These are phyloP conservation scores for Elasticomyces elasticus DNA, from an alignment of 495 filamentous ascomycete genomes.

Conservation along the genomic window DNA sequence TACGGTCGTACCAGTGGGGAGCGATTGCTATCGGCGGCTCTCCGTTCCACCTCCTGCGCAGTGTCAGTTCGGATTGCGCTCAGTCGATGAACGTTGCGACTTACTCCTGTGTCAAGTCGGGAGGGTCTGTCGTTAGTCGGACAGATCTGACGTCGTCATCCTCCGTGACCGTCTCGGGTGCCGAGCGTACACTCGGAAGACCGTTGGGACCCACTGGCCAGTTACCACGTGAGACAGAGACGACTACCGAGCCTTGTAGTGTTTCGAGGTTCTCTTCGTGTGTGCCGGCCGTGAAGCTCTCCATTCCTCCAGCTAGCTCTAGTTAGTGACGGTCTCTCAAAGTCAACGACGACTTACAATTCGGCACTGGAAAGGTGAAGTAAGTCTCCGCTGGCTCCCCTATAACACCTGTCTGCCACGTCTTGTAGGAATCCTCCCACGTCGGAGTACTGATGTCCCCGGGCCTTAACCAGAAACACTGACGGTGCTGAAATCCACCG, in stretches of 20 bases:
- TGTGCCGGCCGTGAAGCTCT: not conserved
- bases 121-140: not conserved
- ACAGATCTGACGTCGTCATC: not conserved
- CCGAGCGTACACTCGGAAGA: not conserved
- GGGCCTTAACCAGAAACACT: not conserved
- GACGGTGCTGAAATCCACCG: not conserved
- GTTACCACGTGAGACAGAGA: not conserved
- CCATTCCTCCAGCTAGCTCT: not conserved
- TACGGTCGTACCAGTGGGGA: not conserved
- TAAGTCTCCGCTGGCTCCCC: not conserved
- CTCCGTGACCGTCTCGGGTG: not conserved
- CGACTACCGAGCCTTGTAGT: not conserved
- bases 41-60: not conserved
- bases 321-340: not conserved
- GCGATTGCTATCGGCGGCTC: not conserved
- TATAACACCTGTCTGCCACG: not conserved
- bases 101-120: not conserved
- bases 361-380: not conserved
- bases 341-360: not conserved
- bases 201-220: not conserved
- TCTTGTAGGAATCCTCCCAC: not conserved
- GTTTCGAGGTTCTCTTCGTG: not conserved
- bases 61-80: not conserved
- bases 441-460: not conserved
- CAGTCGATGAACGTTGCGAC: not conserved